phyloP scores from a whole-genome alignment of 2,329 filamentous ascomycete genomes.

The Ophiocordyceps unilateralis region DNA sequence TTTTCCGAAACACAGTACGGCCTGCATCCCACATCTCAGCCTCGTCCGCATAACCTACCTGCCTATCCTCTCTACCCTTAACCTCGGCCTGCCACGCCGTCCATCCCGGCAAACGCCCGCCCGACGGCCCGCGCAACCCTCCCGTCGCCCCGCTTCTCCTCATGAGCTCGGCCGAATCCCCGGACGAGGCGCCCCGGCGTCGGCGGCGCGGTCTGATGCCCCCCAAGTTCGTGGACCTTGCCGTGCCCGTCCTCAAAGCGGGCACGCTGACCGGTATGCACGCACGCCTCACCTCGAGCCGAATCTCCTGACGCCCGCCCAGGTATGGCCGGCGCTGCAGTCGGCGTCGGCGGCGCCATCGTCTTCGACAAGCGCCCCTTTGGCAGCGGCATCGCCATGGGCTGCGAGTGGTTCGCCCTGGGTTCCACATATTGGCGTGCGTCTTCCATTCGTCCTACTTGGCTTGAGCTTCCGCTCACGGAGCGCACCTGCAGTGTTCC shows the following conservation, averaged over 20 bases:
- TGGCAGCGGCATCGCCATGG: constrained; percentile 54
- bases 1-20: not conserved
- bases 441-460: constrained; percentile 8
- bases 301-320: constrained; percentile 7
- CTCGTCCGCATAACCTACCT: not conserved
- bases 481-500: constrained; percentile 23
- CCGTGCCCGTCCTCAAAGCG: constrained; percentile 37
- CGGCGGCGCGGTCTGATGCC: constrained; percentile 20
- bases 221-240: constrained; percentile 24
- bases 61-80: not conserved
- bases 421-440: constrained; percentile 62
- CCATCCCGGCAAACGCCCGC: not conserved
- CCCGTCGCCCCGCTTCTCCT: not conserved
- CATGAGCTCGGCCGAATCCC: constrained; percentile 5
- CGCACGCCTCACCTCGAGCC: not conserved
- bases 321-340: constrained; percentile 44
- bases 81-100: not conserved
- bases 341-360: constrained; percentile 55
- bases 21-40: not conserved
- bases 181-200: constrained; percentile 7
- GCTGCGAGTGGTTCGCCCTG: constrained; percentile 66
- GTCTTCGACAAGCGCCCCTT: constrained; percentile 48
- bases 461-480: constrained; percentile 4
- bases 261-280: constrained; percentile 39
- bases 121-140: not conserved